phyloP scores from a whole-genome alignment of 257 asterid genomes.

The Scutellaria minor region DNA sequence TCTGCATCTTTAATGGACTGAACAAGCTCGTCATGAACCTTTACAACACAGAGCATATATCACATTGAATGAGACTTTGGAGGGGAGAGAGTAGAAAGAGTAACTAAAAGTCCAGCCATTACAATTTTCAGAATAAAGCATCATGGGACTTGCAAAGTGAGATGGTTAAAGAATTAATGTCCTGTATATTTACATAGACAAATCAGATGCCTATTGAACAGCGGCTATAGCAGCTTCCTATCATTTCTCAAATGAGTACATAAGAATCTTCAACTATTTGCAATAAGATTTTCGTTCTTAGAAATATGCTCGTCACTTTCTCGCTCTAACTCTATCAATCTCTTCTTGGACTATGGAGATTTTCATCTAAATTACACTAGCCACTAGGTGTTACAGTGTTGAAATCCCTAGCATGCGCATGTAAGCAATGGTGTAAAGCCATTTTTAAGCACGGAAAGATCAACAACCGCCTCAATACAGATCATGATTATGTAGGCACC shows the following conservation, averaged over 20 bases:
- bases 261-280: constrained; percentile 18
- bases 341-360: constrained; percentile 21
- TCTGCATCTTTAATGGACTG: constrained; percentile 79
- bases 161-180: not conserved
- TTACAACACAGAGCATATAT: constrained; percentile 15
- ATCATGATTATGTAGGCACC: not conserved
- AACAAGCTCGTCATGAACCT: constrained; percentile 82
- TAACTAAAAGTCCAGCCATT: constrained; percentile 4
- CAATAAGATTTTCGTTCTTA: not conserved
- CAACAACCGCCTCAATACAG: not conserved
- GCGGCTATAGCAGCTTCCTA: constrained; percentile 7
- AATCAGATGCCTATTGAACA: constrained; percentile 7
- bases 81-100: not conserved
- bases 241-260: not conserved
- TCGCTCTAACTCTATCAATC: not conserved
- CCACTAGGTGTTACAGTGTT: not conserved
- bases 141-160: constrained; percentile 7
- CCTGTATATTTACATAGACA: not conserved
- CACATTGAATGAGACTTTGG: constrained; percentile 21
- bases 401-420: constrained; percentile 7
- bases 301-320: constrained; percentile 1
- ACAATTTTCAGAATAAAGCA: constrained; percentile 21
- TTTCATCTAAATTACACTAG: not conserved
- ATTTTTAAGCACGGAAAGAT: constrained; percentile 5
- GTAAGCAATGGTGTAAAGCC: not conserved